These are phyloP conservation scores for Verticillium klebahnii DNA, from an alignment of 2,329 filamentous ascomycete genomes.

Conservation along the genomic window DNA sequence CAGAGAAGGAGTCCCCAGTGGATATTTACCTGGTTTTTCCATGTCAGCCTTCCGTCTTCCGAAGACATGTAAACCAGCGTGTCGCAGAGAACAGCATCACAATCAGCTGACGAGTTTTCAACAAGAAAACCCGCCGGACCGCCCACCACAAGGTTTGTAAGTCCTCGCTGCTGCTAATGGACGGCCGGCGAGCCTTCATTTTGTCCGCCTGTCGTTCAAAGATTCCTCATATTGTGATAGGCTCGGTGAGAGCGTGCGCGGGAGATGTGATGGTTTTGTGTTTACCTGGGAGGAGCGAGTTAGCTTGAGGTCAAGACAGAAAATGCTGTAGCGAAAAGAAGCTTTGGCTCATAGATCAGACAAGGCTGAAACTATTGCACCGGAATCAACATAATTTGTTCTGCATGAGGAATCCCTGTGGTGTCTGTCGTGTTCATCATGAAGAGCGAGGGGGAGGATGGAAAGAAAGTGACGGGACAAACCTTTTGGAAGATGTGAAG, in stretches of 20 bases:
- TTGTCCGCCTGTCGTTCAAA: conserved; percentile 67
- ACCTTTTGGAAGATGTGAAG: conserved; percentile 37
- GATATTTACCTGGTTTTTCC: conserved; percentile 21
- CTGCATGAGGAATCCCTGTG: conserved; percentile 65
- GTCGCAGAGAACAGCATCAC: conserved; percentile 19
- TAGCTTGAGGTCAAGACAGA: conserved; percentile 23
- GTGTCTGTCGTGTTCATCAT: conserved; percentile 30
- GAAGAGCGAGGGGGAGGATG: not conserved
- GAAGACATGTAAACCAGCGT: not conserved
- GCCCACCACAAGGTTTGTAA: conserved; percentile 58
- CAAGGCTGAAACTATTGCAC: conserved; percentile 64
- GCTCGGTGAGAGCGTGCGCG: conserved; percentile 14
- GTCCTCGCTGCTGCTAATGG: conserved; percentile 49
- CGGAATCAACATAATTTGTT: conserved; percentile 61
- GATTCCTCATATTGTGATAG: conserved; percentile 50
- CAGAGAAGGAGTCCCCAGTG: conserved; percentile 2
- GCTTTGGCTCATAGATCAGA: conserved; percentile 44
- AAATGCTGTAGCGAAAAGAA: conserved; percentile 13
- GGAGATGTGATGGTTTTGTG: not conserved
- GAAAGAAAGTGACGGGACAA: conserved; percentile 20
- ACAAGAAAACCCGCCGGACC: conserved; percentile 50
- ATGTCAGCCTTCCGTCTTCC: not conserved
- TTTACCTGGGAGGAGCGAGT: conserved; percentile 39
- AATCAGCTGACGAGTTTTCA: conserved; percentile 64
- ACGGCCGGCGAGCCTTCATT: conserved; percentile 49